phyloP scores from a whole-genome alignment of 1,284 basidiomycete species.

The Fomitopsis schrenkii region DNA sequence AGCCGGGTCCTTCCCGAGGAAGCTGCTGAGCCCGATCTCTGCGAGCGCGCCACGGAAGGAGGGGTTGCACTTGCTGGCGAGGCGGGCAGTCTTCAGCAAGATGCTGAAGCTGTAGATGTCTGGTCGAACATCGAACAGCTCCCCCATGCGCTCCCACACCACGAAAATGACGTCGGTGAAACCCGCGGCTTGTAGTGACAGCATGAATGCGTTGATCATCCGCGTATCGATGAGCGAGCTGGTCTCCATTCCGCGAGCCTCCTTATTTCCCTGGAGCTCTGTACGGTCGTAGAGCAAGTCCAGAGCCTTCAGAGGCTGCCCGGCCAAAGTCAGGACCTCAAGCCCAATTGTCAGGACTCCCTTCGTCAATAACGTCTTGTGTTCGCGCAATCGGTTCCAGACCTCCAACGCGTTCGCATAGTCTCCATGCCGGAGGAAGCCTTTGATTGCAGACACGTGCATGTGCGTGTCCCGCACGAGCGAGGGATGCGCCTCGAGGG shows the following conservation, averaged over 20 bases:
- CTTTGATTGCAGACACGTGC: constrained; percentile 49
- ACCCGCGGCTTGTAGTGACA: constrained; percentile 39
- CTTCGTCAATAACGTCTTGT: constrained; percentile 33
- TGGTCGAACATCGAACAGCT: constrained; percentile 51
- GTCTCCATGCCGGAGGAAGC: constrained; percentile 40
- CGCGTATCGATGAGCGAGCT: constrained; percentile 21
- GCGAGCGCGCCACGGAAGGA: constrained; percentile 40
- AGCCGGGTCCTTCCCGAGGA: constrained; percentile 1
- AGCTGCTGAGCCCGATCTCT: constrained; percentile 21
- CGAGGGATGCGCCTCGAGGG: constrained; percentile 2
- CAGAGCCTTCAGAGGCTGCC: constrained; percentile 45
- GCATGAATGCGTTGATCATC: constrained; percentile 53
- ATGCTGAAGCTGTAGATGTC: constrained; percentile 52
- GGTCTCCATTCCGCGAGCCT: not conserved
- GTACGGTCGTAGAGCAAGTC: constrained; percentile 36
- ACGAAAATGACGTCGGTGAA: constrained; percentile 58
- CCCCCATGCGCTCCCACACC: constrained; percentile 56
- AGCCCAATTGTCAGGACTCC: constrained; percentile 47
- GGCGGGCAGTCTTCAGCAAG: constrained; percentile 55
- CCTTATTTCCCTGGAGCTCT: constrained; percentile 4
- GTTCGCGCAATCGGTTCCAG: constrained; percentile 39
- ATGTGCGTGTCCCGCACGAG: constrained; percentile 27
- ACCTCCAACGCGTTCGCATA: constrained; percentile 36
- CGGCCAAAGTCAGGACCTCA: constrained; percentile 42
- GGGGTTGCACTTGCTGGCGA: constrained; percentile 46